Base-by-base conservation (phyloP, 2,329 filamentous ascomycete genomes). In the Mycogone perniciosa region DNA sequence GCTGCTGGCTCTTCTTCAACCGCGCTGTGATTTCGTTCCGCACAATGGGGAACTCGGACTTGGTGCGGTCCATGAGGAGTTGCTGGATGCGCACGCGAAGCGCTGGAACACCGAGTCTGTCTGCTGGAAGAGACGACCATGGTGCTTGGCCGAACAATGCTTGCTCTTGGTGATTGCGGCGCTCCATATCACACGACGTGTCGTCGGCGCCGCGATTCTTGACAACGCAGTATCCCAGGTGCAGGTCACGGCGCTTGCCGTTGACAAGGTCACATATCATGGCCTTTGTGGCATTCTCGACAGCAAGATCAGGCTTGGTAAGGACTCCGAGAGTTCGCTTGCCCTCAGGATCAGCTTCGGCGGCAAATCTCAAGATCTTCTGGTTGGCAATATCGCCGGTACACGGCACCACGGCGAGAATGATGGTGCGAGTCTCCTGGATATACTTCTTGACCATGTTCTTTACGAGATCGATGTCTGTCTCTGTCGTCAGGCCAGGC, bases 241-340 rank as follows among this genome's bases (percentile, higher is more conserved):
- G 66, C 0, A 78, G 61, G 1, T 70, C 60, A 1, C 67, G 64
- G 3, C 68, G 64, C 10, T 69, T 72, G 0, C 74, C 73, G 0
- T 47, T 42, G 0, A 77, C 65, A 0, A 76, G 67, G 4, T 76
- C 66, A 3, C 72, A 61, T 1, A 73, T 63, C 1, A 66, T 66
- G 0, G 64, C 58, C 29, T 72, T 64, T 0, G 64, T 71, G 0
- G 65, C 64, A 0, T 60, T 51, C 44, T 79, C 76, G 0, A 60
- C 61, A 0, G 76, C 73, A 0, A 84, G 64, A 51, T 86, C 82
- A 0, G 80, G 76, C 56, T 85, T 85, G 0, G 81, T 85, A 0
- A 85, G 66, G 0, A 78, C 71, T 0, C 71, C 73, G 6, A 79
- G 59, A 0, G 75, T 79, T 0, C 75, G 56, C 4, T 61, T 54